Evolutionary conservation across 139 green algal genomes (phyloP).

Genomic region (Chlamydomonas incerta): DNA sequence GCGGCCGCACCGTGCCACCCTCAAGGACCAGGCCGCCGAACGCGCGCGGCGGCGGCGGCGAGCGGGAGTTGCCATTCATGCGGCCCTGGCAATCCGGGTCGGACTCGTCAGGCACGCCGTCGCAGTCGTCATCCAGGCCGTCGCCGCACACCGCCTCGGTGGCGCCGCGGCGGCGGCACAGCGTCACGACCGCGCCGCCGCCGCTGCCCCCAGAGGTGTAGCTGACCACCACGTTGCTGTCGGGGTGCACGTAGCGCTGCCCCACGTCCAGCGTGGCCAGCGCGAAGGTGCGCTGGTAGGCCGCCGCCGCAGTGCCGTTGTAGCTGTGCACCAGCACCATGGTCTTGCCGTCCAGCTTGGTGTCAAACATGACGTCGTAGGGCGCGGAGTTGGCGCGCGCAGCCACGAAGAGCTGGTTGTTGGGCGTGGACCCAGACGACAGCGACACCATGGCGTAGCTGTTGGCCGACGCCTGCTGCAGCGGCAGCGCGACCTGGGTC

Average conservation of each 20-base stretch:
- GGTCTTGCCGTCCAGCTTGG: not conserved
- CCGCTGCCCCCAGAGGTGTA: not conserved
- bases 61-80: not conserved
- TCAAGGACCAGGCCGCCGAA: too few species aligned
- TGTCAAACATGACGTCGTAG: conserved; percentile 15
- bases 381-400: not conserved
- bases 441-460: not conserved
- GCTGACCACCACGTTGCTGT: not conserved
- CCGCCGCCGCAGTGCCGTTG: not conserved
- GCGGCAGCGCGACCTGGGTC: not conserved
- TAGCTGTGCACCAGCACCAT: conserved; percentile 6
- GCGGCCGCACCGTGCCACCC: too few species aligned
- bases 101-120: not conserved
- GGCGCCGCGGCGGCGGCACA: not conserved
- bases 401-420: conserved; percentile 1
- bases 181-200: not conserved
- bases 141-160: not conserved
- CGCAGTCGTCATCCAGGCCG: conserved; percentile 30
- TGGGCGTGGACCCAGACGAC: not conserved
- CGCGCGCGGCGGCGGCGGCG: not conserved
- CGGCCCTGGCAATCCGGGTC: conserved; percentile 1
- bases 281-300: not conserved
- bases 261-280: not conserved
- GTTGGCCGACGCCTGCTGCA: not conserved
- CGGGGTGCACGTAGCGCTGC: not conserved